Conservation (phyloP, 805 yeast species). For the Pichia manshurica region DNA sequence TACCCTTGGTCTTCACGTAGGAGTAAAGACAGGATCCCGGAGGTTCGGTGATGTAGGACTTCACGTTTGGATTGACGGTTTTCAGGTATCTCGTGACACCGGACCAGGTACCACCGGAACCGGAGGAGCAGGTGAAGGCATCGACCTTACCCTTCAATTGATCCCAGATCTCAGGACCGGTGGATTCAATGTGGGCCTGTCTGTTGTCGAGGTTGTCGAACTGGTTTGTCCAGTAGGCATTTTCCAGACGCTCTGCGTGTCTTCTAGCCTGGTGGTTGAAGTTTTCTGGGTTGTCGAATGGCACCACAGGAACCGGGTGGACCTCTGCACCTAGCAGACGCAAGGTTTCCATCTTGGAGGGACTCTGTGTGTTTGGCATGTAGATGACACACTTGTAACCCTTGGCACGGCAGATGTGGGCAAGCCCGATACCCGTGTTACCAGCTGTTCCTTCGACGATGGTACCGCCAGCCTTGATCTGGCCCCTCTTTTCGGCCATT, state of each 20-base stretch:
- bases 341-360: conserved; percentile 70
- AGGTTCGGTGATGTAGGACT: conserved; percentile 80
- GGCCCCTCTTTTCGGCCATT: conserved; percentile 70
- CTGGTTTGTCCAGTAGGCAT: conserved; percentile 95
- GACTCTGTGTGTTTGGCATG: conserved; percentile 89
- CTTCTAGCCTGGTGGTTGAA: conserved; percentile 84
- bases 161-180: conserved; percentile 91
- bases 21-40: conserved; percentile 86
- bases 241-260: conserved; percentile 68
- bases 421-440: conserved; percentile 89
- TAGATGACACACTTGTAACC: conserved; percentile 84
- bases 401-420: conserved; percentile 72
- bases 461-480: conserved; percentile 72
- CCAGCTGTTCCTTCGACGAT: conserved; percentile 96
- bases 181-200: conserved; percentile 82
- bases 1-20: conserved; percentile 65
- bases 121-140: conserved; percentile 87
- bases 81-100: conserved; percentile 79
- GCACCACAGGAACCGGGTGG: conserved; percentile 83
- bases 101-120: conserved; percentile 91
- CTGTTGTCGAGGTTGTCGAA: conserved; percentile 84
- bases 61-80: conserved; percentile 55
- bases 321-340: conserved; percentile 80
- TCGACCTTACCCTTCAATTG: conserved; percentile 77
- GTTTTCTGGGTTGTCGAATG: conserved; percentile 75